Evolutionary conservation across 345 rosid species (phyloP), one percentile per base, ranked within the genome.

Genomic region (Stellera chamaejasme): DNA sequence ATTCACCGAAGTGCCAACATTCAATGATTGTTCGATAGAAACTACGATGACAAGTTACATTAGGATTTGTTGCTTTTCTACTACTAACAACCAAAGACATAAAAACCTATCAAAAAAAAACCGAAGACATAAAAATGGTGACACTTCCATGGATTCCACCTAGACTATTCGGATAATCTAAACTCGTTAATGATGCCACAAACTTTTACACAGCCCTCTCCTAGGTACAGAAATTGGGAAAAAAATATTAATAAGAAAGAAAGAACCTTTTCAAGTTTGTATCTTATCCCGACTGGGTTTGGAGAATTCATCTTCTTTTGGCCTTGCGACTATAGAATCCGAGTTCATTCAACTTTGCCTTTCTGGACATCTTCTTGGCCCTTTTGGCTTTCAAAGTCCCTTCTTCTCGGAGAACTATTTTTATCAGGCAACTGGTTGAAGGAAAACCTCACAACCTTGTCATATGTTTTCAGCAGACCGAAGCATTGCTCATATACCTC

Each of bases 291-390:
- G 56, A 92, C 95, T 13, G 98, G 98, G 59, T 85, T 91, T 10
- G 90, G 88, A 49, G 98, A 91, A 71, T 88, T 92, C 76, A 82
- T 92, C 88, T 85, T 83, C 90, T 92, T 68, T 85, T 88, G 47
- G 96, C 93, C 81, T 83, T 85, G 11, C 85, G 76, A 55, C 93
- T 84, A 55, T 83, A 88, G 45, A 85, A 84, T 59, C 84, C 73
- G 49, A 92, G 84, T 69, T 92, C 98, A 43, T 92, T 92, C 51
- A 75, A 60, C 69, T 80, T 92, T 27, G 81, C 78, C 71, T 75
- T 82, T 68, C 64, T 82, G 10, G 95, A 85, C 72, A 72, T 70
- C 66, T 79, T 70, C 66, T 79, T 87, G 51, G 62, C 59, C 19
- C 66, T 54, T 60, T 77, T 87, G 64, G 68, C 52, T 11, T 27